These are phyloP conservation scores for Amanita phalloides DNA, from an alignment of 768 basidiomycete species.

Conservation along the genomic window DNA sequence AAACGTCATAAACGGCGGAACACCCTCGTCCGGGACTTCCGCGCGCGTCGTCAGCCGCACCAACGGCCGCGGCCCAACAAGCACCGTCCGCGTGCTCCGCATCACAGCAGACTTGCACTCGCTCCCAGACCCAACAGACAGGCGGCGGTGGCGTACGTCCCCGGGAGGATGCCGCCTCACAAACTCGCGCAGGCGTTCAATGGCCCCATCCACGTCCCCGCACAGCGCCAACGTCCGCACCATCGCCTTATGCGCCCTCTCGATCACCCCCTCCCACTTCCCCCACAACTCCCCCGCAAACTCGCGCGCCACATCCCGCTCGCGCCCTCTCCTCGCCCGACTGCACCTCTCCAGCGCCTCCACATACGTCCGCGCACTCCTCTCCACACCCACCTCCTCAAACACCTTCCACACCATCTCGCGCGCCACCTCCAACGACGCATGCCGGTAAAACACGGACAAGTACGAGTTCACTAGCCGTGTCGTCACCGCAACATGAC, in stretches of 20 bases:
- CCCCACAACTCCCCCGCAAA: slow-evolving; percentile 60
- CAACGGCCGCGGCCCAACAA: slow-evolving; percentile 48
- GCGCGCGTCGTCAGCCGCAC: slow-evolving; percentile 55
- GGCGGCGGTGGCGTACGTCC: slow-evolving; percentile 25
- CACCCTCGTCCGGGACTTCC: slow-evolving; percentile 61
- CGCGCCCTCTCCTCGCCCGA: slow-evolving; percentile 25
- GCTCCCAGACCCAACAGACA: not conserved
- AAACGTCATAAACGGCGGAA: slow-evolving; percentile 75
- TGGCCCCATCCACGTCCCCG: slow-evolving; percentile 38
- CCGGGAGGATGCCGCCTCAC: slow-evolving; percentile 53
- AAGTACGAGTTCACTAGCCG: slow-evolving; percentile 74
- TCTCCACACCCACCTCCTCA: slow-evolving; percentile 24
- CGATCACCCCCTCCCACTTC: slow-evolving; percentile 55
- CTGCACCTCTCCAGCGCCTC: slow-evolving; percentile 63
- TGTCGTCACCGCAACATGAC: slow-evolving; percentile 43
- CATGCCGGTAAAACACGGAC: slow-evolving; percentile 56
- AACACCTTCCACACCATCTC: slow-evolving; percentile 44
- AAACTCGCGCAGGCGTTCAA: slow-evolving; percentile 52
- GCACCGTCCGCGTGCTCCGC: slow-evolving; percentile 48
- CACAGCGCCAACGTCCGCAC: slow-evolving; percentile 58
- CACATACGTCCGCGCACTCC: slow-evolving; percentile 47
- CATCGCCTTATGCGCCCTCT: slow-evolving; percentile 58
- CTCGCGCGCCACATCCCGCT: slow-evolving; percentile 33
- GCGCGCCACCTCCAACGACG: slow-evolving; percentile 33
- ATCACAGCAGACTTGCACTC: slow-evolving; percentile 29